Evolutionary conservation across 108 stramenopile genomes (phyloP), one percentile per base, ranked within the genome.

Genomic region (Skeletonema marinoi): DNA sequence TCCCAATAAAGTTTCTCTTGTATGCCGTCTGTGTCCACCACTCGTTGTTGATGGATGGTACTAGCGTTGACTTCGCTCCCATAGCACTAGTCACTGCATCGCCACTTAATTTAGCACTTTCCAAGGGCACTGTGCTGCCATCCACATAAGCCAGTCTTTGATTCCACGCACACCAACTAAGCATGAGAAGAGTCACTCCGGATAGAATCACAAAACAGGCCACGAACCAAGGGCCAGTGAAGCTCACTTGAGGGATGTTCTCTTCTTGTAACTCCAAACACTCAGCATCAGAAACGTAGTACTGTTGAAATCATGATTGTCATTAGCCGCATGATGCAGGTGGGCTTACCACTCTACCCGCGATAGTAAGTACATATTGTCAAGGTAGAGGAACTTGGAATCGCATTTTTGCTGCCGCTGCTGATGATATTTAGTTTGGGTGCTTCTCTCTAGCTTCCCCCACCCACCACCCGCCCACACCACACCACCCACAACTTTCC

Each of bases 11-110:
- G 59, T 73, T 77, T 60, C 56, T 42, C 46, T 68, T 79, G 75
- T 91, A 91, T 35, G 87, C 90, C 25, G 90, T 89, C 66, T 88
- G 87, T 1, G 51, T 78, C 74, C 86, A 78, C 10, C 48, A 29
- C 41, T 76, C 63, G 14, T 65, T 42, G 30, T 19, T 50, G 21
- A n/a, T 29, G n/a, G 10, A n/a, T 7, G 25, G 0, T 0, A 25
- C 25, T 25, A 25, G 25, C 25, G 25, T 25, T 25, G 60, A 14
- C 12, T 32, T 7, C 11, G 42, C 41, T 32, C 70, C 67, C 19
- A 3, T 13, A 42, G 33, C 60, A 65, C 17, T 17, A 9, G 19
- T 19, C 21, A 61, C 31, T 0, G 16, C 17, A 25, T 21, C 25
- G 1, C 13, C 50, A 32, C 9, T 54, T 11, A 17, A 21, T 14